phyloP scores from a whole-genome alignment of 208 protist genomes.

The Leishmania amazonensis region DNA sequence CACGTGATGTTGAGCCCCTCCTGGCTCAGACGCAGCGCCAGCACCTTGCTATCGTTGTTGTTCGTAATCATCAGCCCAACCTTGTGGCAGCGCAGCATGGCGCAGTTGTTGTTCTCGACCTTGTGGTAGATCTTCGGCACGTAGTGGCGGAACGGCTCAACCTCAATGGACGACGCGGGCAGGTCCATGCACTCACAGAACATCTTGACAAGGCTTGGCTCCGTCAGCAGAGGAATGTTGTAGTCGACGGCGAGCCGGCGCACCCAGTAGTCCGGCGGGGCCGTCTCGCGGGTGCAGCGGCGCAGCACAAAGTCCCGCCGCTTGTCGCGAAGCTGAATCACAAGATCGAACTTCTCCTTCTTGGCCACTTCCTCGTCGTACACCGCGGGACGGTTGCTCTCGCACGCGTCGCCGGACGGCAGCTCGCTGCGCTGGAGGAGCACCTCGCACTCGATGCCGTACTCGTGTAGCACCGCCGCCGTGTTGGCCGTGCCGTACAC shows the following conservation, averaged over 20 bases:
- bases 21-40: slow-evolving; percentile 78
- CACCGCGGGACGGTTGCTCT: background rate
- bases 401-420: slow-evolving; percentile 6
- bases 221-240: slow-evolving; percentile 88
- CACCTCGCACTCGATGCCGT: slow-evolving; percentile 73
- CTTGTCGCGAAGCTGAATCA: slow-evolving; percentile 91
- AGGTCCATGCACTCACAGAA: slow-evolving; percentile 78
- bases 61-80: slow-evolving; percentile 91
- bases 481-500: slow-evolving; percentile 83
- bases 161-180: slow-evolving; percentile 50
- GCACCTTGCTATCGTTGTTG: slow-evolving; percentile 90
- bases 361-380: slow-evolving; percentile 66
- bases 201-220: slow-evolving; percentile 79
- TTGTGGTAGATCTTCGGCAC: slow-evolving; percentile 89
- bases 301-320: slow-evolving; percentile 80
- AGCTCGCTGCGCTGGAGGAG: slow-evolving; percentile 49
- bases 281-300: slow-evolving; percentile 66
- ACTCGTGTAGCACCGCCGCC: slow-evolving; percentile 74
- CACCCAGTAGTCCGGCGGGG: slow-evolving; percentile 85
- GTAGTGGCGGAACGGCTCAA: slow-evolving; percentile 86
- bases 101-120: slow-evolving; percentile 90
- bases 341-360: slow-evolving; percentile 83
- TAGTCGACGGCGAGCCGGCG: slow-evolving; percentile 92
- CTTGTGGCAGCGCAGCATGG: slow-evolving; percentile 85
- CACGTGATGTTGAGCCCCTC: slow-evolving; percentile 84